Evolutionary conservation across 2,329 filamentous ascomycete genomes (phyloP), one percentile per base, ranked within the genome.

Genomic region (Aspergillus quadricinctus): DNA sequence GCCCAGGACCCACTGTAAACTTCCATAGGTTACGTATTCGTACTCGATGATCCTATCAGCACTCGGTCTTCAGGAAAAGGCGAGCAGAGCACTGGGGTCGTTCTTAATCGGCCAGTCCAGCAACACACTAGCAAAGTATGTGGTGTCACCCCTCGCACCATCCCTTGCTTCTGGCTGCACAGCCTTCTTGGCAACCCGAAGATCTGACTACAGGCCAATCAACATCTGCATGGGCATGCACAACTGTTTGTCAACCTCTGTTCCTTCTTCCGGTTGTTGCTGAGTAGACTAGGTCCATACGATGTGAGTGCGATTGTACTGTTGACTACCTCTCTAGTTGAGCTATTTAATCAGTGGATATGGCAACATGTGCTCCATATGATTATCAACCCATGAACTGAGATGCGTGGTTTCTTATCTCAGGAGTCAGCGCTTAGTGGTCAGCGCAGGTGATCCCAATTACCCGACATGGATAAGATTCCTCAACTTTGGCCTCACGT

Each of bases 161-260:
- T 45, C 50, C 59, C 59, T 61, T 60, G 50, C 59, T 53, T 60
- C 46, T 50, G 28, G 55, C 53, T 58, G 60, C 60, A 62, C 60
- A 57, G 58, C 52, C 54, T 57, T 54, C 60, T 62, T 62, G 60
- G 58, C 60, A 48, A 58, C 53, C 55, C 52, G 60, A 53, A 62
- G 58, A 62, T 62, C 60, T 56, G 57, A 54, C 46, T 29, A 25
- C 11, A 19, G 28, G 31, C 59, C 55, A 60, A 61, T 60, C 45
- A 60, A 31, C 35, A 23, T n/a, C 49, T 27, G 50, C 41, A 23
- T 50, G 46, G 48, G 48, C 49, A 31, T 51, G 48, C 48, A 57
- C 59, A 45, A 57, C 55, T 50, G 51, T 49, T n/a, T 46, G 53
- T 60, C 54, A 60, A 54, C 54, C 49, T 53, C 53, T 57, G 58